phyloP scores from a whole-genome alignment of 78 protist genomes.

The Dictyostelium purpureum region DNA sequence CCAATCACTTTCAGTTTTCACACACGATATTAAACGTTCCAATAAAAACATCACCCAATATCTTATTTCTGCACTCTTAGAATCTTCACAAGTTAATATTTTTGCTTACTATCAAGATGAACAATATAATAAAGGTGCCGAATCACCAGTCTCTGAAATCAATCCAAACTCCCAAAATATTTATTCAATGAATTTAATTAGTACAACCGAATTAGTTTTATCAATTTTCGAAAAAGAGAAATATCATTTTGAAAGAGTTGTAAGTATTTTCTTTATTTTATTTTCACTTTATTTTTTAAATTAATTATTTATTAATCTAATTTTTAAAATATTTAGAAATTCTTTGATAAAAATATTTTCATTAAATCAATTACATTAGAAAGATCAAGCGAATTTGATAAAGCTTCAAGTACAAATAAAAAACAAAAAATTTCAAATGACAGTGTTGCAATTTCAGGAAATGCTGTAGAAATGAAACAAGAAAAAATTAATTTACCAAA shows the following conservation, averaged over 20 bases:
- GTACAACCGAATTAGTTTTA: background rate
- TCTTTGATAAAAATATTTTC: conserved; percentile 1
- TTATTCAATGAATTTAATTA: background rate
- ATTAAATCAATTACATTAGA: conserved; percentile 6
- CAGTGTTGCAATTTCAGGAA: background rate
- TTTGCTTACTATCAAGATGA: conserved; percentile 14
- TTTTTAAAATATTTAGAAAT: background rate
- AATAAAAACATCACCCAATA: background rate
- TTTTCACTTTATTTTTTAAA: background rate
- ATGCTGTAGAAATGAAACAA: background rate
- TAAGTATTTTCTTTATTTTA: background rate
- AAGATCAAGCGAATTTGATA: background rate
- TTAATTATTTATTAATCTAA: background rate
- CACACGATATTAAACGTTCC: background rate
- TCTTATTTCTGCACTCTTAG: background rate
- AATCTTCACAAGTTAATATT: background rate
- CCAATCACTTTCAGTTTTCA: background rate
- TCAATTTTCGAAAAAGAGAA: background rate
- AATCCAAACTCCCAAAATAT: background rate
- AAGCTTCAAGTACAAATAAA: background rate
- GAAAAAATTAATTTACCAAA: background rate
- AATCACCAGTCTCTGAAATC: background rate
- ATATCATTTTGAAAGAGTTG: conserved; percentile 12
- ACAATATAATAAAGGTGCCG: background rate
- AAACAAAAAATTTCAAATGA: background rate